Conservation (phyloP, 768 basidiomycete genomes). For the Fistulinella prunicolor region DNA sequence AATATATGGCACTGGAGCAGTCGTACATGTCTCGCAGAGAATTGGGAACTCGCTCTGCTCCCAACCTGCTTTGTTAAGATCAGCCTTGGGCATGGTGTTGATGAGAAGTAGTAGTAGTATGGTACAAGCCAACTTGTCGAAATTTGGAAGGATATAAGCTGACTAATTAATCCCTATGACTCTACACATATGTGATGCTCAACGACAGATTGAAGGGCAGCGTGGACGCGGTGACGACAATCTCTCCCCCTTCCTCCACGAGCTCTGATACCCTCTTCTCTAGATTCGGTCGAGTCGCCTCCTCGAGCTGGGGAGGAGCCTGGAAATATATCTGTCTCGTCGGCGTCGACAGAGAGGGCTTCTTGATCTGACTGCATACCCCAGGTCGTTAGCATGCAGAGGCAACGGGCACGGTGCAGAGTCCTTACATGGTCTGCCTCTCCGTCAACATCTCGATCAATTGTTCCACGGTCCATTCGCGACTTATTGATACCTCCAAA, state of each 20-base stretch:
- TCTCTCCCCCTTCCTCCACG: constrained; percentile 68
- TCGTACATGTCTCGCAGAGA: constrained; percentile 88
- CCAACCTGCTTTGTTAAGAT: constrained; percentile 94
- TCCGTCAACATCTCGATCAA: constrained; percentile 87
- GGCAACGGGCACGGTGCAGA: constrained; percentile 11
- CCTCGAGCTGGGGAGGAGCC: constrained; percentile 88
- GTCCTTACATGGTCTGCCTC: constrained; percentile 81
- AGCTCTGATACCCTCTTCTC: constrained; percentile 83
- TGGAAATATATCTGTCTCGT: constrained; percentile 86
- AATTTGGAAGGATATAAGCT: constrained; percentile 17
- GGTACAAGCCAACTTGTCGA: not conserved
- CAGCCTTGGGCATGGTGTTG: constrained; percentile 69
- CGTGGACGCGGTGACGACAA: constrained; percentile 84
- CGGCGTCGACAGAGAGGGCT: constrained; percentile 82
- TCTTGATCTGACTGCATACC: constrained; percentile 86
- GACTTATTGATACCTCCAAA: constrained; percentile 65
- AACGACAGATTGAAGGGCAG: constrained; percentile 85
- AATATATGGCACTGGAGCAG: not conserved
- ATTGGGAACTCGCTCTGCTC: constrained; percentile 93
- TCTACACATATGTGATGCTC: constrained; percentile 53
- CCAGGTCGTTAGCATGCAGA: not conserved
- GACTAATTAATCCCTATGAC: constrained; percentile 23
- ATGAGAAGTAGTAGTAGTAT: not conserved
- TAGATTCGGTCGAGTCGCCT: constrained; percentile 87
- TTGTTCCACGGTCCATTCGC: constrained; percentile 76